Percentiles rank a stretch among this genome's conserved stretches.
phyloP scores from a whole-genome alignment of 176 grass and related monocot genomes.

The Triticum dicoccoides region DNA sequence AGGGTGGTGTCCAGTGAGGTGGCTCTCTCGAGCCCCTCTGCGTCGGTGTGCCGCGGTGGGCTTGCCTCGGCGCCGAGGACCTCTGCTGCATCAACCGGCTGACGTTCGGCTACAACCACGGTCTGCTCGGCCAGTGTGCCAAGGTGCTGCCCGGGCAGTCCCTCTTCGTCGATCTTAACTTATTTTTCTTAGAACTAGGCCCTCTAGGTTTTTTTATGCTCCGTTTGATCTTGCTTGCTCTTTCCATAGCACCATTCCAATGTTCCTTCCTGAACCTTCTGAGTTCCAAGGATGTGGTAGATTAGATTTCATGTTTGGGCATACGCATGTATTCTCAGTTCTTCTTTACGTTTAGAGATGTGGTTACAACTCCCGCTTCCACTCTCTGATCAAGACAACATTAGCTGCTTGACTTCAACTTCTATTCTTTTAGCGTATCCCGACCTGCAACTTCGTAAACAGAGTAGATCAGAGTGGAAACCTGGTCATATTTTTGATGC shows the following conservation, averaged over 20 bases:
- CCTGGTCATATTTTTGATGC: not conserved
- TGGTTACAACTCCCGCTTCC: no score
- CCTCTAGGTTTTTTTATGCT: not conserved
- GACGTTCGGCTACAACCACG: slow-evolving; percentile 37
- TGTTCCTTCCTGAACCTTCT: not conserved
- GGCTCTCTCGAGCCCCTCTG: slow-evolving; percentile 43
- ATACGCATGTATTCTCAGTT: no score
- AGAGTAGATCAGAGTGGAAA: slow-evolving; percentile 20
- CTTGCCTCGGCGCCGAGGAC: slow-evolving; percentile 58
- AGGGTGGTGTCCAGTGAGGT: slow-evolving; percentile 68
- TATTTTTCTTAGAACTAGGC: not conserved
- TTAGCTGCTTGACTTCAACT: no score
- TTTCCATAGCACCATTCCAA: not conserved
- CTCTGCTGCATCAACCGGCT: slow-evolving; percentile 85
- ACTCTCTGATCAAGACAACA: no score
- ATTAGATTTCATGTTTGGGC: no score
- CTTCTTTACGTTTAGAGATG: no score
- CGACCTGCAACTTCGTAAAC: not conserved
- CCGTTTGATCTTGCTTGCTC: not conserved
- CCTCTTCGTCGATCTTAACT: slow-evolving; percentile 69
- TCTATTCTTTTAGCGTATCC: no score
- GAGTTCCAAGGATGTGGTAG: not conserved
- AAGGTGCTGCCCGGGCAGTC: slow-evolving; percentile 38
- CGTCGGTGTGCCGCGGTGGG: slow-evolving; percentile 61
- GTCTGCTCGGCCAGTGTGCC: slow-evolving; percentile 56